Base-by-base conservation (phyloP, 768 basidiomycete genomes). In the Mycena maculata region DNA sequence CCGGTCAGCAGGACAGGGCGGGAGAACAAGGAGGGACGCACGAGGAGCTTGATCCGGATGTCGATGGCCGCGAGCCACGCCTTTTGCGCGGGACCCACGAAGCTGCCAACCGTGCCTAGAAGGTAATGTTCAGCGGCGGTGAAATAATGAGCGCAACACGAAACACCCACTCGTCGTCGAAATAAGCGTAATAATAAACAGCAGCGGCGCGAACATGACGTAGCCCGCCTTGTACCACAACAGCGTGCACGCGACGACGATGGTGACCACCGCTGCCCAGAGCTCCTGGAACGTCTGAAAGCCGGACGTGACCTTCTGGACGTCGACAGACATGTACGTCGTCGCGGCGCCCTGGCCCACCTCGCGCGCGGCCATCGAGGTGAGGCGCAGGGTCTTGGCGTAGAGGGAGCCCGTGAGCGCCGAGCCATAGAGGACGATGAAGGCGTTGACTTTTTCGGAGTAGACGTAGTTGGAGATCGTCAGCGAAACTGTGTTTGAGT, bases 301-400 rank as follows among this genome's bases (percentile, higher is more conserved):
- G 3, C 63, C 63, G 18, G 2, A 3, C n/a, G 63, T 50, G 45
- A 49, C 54, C 15, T 64, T 64, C 28, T 50, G 54, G 38, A 64
- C 63, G 55, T 64, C 63, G 6, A 64, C 63, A 16, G 63, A 64
- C 63, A 64, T 64, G 55, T 64, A 64, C 8, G 63, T 64, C 54
- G 63, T 57, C 2, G 54, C 63, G n/a, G 63, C 63, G 6, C 63
- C 62, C 53, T 63, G 39, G 3, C 62, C 62, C 44, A 63, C n/a
- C 27, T 63, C 62, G 33, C 62, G 62, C 62, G 62, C 58, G 11
- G 64, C 64, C 50, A 45, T 54, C 13, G 57, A 65, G 30, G 50
- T 59, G 18, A 65, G 50, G 23, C 41, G 50, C 0, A 65, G 48
- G 2, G 64, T 65, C 45, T 65, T 65, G 18, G 56, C 30, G 33